Base-by-base conservation (phyloP, 78 protist species). In the Polysphondylium violaceum region DNA sequence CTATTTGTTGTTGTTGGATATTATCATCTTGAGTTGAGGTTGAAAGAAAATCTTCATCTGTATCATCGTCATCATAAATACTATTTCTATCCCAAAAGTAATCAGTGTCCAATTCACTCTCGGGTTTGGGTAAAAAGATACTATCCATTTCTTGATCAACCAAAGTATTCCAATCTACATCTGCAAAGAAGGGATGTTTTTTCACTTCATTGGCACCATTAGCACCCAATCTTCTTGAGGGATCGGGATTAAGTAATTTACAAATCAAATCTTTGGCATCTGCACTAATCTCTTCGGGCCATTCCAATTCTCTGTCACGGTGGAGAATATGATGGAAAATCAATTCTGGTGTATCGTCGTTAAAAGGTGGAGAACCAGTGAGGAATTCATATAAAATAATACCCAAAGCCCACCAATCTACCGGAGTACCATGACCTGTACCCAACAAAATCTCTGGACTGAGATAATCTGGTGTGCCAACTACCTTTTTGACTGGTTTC, bases 331-430 rank as follows among this genome's bases (percentile, higher is more conserved):
- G 71, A 56, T 65, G 77, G 27, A 95, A 94, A 14, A 96, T 93
- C 6, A 43, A 55, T 53, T 94, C 86, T 41, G 96, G 94, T 17
- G 97, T 94, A 44, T 97, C 98, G 19, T 87, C 98, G 55, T 95
- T 97, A 56, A 97, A 97, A 3, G 99, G 99, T 40, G 99, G 98
- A 3, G 43, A 8, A 0, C 99, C 99, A 9, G 88, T 64, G 4
- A 98, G 73, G 35, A 97, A 93, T 51, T 96, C 97, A 59, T 88
- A 96, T 17, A 89, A 33, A 14, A 96, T 69, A 61, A 96, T 88
- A 1, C 99, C 99, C 11, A 97, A 77, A 4, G 99, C 97, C 99
- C 99, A 99, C 96, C 93, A 97, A 93, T 99, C 99, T 3, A 97
- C 99, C 1, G 92, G 94, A 1, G 76, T 58, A 1, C 97, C 96